Base-by-base conservation (phyloP, 129 eudicot genomes). In the Flaveria ramosissima region DNA sequence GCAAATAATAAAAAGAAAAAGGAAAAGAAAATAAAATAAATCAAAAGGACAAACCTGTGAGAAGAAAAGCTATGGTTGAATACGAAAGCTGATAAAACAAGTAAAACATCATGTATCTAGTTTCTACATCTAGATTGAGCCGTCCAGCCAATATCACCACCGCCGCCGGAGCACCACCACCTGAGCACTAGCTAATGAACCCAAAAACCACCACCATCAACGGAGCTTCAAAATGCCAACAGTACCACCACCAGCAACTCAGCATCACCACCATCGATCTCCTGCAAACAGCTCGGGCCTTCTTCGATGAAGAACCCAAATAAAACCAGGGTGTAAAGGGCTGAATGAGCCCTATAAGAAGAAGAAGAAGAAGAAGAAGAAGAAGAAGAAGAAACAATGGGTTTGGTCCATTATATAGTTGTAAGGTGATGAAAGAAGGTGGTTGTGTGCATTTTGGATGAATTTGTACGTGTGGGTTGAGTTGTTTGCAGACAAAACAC, bases 91-190 rank as follows among this genome's bases (percentile, higher is more conserved):
- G 83, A 79, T 79, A 79, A 30, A 78, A 70, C 21, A 70, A 60
- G 64, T 43, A 51, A 51, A 79, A 71, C 66, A 71, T 79, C 56
- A 71, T 39, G 19, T 77, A 50, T 79, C 78, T 79, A 79, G 78
- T 73, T 71, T 71, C 65, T 79, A 79, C 24, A 72, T 72, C 83
- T 79, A 72, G 83, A 79, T 72, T 79, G 83, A 79, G 83, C 83
- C 83, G 73, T 72, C 73, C 68, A 71, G 83, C 83, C 83, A 79
- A 79, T 79, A 79, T 79, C 83, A 79, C 83, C 59, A 77, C 75
- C 75, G 17, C 36, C 80, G 6, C 51, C 68, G 19, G 14, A 3
- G 5, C 51, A 41, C 32, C 68, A 13, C 32, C 74, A 15, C 20
- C 21, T 36, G 52, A 73, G 66, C 65, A 53, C 17, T 27, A 72